Evolutionary conservation across 371 early-diverging fungal species (phyloP).

Genomic region (Funneliformis caledonium): DNA sequence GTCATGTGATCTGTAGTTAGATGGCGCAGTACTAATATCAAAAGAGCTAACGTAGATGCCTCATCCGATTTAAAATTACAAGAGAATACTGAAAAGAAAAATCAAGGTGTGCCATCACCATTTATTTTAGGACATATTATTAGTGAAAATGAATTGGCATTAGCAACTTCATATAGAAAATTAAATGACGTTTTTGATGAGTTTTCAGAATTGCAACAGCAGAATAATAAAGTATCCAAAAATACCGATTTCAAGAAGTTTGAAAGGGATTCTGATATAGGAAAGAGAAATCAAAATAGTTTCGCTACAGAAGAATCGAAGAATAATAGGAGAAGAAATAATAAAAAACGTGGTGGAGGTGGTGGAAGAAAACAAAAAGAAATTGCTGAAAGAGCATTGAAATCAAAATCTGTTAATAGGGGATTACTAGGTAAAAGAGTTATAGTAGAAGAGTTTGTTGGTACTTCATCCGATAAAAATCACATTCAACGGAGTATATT

Average conservation of each 20-base stretch:
- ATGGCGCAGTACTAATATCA: too few relatives aligned
- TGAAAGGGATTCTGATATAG: neutral
- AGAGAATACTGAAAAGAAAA: neutral
- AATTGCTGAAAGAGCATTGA: constrained; percentile 1
- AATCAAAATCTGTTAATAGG: neutral
- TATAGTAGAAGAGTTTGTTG: neutral
- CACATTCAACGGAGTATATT: neutral
- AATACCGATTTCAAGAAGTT: neutral
- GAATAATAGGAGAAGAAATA: neutral
- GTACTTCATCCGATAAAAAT: neutral
- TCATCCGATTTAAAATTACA: neutral
- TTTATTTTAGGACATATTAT: neutral
- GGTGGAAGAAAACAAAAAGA: neutral
- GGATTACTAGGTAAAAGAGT: too few relatives aligned
- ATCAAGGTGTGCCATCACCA: neutral
- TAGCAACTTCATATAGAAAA: neutral
- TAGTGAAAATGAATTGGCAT: constrained; percentile 1
- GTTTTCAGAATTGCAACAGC: constrained; percentile 5
- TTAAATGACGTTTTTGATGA: constrained; percentile 21
- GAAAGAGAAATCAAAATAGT: neutral
- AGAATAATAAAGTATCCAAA: neutral
- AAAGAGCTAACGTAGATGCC: neutral
- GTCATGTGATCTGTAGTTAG: too few relatives aligned
- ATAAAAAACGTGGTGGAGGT: neutral
- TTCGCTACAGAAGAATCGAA: neutral